Evolutionary conservation across 305 asterid genomes (phyloP).

Genomic region (Fraxinus albicans): DNA sequence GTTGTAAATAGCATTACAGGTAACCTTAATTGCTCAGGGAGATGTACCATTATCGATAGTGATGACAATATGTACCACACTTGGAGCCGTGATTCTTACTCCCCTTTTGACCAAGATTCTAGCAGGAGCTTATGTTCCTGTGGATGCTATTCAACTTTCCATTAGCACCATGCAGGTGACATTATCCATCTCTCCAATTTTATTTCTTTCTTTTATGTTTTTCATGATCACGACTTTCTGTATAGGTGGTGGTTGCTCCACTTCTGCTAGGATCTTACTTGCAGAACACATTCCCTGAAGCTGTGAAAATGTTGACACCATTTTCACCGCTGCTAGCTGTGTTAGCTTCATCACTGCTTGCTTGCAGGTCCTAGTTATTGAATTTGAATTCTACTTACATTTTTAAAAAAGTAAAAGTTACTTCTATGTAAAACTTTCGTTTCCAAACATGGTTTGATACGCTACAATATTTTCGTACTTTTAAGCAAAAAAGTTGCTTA

Average conservation of each 20-base stretch:
- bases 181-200: background rate
- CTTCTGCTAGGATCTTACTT: constrained; percentile 74
- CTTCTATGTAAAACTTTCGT: background rate
- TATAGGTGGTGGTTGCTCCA: constrained; percentile 91
- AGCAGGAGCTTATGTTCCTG: constrained; percentile 84
- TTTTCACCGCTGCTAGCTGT: constrained; percentile 83
- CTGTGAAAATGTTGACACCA: constrained; percentile 55
- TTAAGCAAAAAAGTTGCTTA: background rate
- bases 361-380: constrained; percentile 58
- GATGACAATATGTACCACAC: constrained; percentile 85
- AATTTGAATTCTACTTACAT: background rate
- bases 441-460: background rate
- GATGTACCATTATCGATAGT: constrained; percentile 85
- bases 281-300: constrained; percentile 64
- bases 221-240: background rate
- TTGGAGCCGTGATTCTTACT: constrained; percentile 85
- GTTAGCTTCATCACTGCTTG: constrained; percentile 67
- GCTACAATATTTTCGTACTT: background rate
- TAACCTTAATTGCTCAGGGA: constrained; percentile 84
- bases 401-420: background rate
- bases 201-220: background rate
- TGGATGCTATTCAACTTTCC: constrained; percentile 73
- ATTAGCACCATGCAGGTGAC: constrained; percentile 87
- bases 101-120: constrained; percentile 72
- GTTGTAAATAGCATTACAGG: constrained; percentile 65